These are phyloP conservation scores for Fusarium sp. DNA, from an alignment of 2,329 filamentous ascomycete species.

Conservation along the genomic window DNA sequence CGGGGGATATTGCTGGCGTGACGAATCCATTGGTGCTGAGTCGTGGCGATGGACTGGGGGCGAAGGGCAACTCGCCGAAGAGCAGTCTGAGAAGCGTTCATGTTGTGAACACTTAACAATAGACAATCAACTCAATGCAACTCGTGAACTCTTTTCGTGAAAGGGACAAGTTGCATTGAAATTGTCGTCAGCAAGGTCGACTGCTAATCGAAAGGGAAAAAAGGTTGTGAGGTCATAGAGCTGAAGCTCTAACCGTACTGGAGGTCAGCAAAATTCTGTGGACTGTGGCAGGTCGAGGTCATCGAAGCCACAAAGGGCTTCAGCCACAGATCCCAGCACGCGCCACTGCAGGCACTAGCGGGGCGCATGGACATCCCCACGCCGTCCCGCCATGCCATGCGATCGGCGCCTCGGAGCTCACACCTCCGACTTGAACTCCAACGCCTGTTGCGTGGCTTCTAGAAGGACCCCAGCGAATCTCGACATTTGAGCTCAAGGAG, in stretches of 20 bases:
- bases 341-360: slow-evolving; percentile 31
- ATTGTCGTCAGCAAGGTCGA: slow-evolving; percentile 14
- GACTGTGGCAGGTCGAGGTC: slow-evolving; percentile 29
- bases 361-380: slow-evolving; percentile 23
- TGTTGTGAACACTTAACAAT: slow-evolving; percentile 25
- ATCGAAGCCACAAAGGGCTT: not conserved
- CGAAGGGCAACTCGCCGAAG: slow-evolving; percentile 44
- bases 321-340: slow-evolving; percentile 20
- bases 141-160: not conserved
- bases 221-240: slow-evolving; percentile 43
- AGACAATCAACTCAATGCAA: slow-evolving; percentile 7
- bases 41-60: slow-evolving; percentile 33
- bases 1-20: slow-evolving; percentile 39
- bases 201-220: slow-evolving; percentile 15
- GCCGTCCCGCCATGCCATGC: slow-evolving; percentile 23
- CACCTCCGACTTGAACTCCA: slow-evolving; percentile 42
- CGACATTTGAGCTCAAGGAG: slow-evolving; percentile 27
- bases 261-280: slow-evolving; percentile 45
- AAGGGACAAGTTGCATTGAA: slow-evolving; percentile 8
- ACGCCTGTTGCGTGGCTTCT: slow-evolving; percentile 45
- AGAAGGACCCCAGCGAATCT: slow-evolving; percentile 28
- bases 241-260: slow-evolving; percentile 21
- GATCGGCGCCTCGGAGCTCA: slow-evolving; percentile 45
- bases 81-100: slow-evolving; percentile 47
- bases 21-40: slow-evolving; percentile 46